Base-by-base conservation (phyloP, 306 rosid genomes). In the Quillaja saponaria region DNA sequence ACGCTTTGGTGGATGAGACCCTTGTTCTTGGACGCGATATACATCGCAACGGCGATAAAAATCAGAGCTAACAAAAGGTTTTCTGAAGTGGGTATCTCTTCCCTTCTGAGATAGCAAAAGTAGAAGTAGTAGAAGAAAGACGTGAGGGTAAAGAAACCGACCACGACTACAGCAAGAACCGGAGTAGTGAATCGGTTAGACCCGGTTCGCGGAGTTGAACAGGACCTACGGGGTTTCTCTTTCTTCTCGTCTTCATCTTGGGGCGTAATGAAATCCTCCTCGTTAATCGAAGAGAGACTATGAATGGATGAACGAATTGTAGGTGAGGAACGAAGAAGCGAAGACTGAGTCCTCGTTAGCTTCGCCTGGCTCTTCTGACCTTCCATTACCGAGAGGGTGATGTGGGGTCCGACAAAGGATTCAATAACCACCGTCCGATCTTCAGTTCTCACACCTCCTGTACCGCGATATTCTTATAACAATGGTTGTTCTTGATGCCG, bases 241-340 rank as follows among this genome's bases (percentile, higher is more conserved):
- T 20, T 49, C 79, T 44, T 59, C 16, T 67, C 69, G 62, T 77
- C 78, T 19, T 80, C 82, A 12, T 80, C 77, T 31, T 69, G 72
- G 8, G 59, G 76, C 8, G 69, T 48, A 37, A 57, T 46, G 52
- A 59, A 71, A 71, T 78, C 83, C 16, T 75, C 87, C 19, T 88
- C 86, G 63, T 72, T 78, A 54, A 89, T 71, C 39, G 96, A 92
- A 3, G 87, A 81, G 58, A 88, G 81, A 58, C 92, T 88, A 45
- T 92, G 97, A 72, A 89, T 71, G 63, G 99, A 94, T 33, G 99
- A 92, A 72, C 99, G 90, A 66, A 92, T 77, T 52, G 99, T 89
- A 13, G 96, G 87, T 6, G 99, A 89, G 2, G 89, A 84, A 15
- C 88, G 89, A 8, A 88, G 98, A 7, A 92, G 84, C 6, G 95